Percentiles rank a stretch among this genome's conserved stretches.
Conservation (phyloP, 2,329 filamentous ascomycete genomes). For the Botrytis aclada region DNA sequence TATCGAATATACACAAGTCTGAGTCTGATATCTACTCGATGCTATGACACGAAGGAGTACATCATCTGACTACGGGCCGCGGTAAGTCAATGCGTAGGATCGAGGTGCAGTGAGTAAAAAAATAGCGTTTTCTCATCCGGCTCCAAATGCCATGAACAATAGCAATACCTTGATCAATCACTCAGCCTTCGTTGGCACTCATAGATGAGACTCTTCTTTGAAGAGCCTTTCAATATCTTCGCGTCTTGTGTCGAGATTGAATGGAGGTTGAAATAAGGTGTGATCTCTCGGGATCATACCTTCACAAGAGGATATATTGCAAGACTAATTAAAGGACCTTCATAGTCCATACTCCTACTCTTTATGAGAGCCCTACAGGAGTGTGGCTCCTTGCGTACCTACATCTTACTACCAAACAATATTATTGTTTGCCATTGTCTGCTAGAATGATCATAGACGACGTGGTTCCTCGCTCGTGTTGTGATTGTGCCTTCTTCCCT, state of each 20-base stretch:
- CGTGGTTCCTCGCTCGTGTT: no score
- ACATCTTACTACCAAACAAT: constrained; percentile 37
- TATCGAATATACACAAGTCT: not conserved
- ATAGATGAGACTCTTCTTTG: constrained; percentile 44
- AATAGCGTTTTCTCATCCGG: not conserved
- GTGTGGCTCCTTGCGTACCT: constrained; percentile 53
- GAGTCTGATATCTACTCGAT: not conserved
- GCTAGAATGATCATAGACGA: not conserved
- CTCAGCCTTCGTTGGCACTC: constrained; percentile 42
- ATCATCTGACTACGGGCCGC: not conserved
- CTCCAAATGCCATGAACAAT: not conserved
- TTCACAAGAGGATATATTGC: constrained; percentile 43
- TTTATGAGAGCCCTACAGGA: constrained; percentile 43
- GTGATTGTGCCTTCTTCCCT: not conserved
- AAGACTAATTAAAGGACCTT: constrained; percentile 48
- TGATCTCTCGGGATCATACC: constrained; percentile 36
- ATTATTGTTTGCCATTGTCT: not conserved
- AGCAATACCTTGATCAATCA: constrained; percentile 43
- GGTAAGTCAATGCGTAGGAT: not conserved
- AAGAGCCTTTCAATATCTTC: constrained; percentile 43
- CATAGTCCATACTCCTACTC: constrained; percentile 54
- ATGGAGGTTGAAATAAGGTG: constrained; percentile 42
- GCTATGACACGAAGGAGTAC: not conserved
- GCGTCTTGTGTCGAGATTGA: constrained; percentile 46
- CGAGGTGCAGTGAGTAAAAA: not conserved